phyloP scores from a whole-genome alignment of 495 filamentous ascomycete genomes.

The Hyaloscypha bicolor region DNA sequence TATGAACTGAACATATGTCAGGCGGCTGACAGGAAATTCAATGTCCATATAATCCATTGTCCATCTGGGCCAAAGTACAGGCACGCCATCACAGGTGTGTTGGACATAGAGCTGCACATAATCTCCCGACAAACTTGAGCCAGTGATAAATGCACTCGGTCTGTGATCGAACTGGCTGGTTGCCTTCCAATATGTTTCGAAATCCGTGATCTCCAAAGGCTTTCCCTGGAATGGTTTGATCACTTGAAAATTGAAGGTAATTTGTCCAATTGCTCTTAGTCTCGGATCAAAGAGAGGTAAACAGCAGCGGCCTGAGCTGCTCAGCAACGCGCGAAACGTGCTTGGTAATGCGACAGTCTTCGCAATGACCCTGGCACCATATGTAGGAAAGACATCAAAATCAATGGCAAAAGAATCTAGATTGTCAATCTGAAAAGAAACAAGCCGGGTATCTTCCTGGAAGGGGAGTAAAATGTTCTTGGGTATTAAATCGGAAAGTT shows the following conservation, averaged over 20 bases:
- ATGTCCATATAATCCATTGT: slow-evolving; percentile 78
- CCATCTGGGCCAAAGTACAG: slow-evolving; percentile 84
- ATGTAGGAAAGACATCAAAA: slow-evolving; percentile 97
- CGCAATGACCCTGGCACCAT: slow-evolving; percentile 95
- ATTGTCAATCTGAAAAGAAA: slow-evolving; percentile 95
- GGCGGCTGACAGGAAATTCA: slow-evolving; percentile 73
- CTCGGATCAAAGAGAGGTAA: slow-evolving; percentile 91
- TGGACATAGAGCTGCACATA: slow-evolving; percentile 92
- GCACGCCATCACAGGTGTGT: slow-evolving; percentile 81
- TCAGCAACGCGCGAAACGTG: slow-evolving; percentile 72
- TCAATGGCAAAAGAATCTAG: slow-evolving; percentile 91
- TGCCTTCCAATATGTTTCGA: slow-evolving; percentile 99
- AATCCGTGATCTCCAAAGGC: slow-evolving; percentile 93
- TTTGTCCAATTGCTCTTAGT: slow-evolving; percentile 89
- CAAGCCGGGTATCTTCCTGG: slow-evolving; percentile 87
- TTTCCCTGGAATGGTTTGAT: slow-evolving; percentile 96
- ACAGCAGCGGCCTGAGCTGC: slow-evolving; percentile 78
- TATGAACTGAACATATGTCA: slow-evolving; percentile 75
- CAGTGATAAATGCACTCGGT: slow-evolving; percentile 85
- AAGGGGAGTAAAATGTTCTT: slow-evolving; percentile 93
- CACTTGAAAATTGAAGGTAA: slow-evolving; percentile 90
- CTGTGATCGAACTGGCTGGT: slow-evolving; percentile 87
- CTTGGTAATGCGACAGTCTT: slow-evolving; percentile 88
- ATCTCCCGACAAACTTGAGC: slow-evolving; percentile 91
- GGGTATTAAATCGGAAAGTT: slow-evolving; percentile 92